Evolutionary conservation across 1,139 yeast species (phyloP), one percentile per base, ranked within the genome.

Genomic region (Eremothecium gossypii): DNA sequence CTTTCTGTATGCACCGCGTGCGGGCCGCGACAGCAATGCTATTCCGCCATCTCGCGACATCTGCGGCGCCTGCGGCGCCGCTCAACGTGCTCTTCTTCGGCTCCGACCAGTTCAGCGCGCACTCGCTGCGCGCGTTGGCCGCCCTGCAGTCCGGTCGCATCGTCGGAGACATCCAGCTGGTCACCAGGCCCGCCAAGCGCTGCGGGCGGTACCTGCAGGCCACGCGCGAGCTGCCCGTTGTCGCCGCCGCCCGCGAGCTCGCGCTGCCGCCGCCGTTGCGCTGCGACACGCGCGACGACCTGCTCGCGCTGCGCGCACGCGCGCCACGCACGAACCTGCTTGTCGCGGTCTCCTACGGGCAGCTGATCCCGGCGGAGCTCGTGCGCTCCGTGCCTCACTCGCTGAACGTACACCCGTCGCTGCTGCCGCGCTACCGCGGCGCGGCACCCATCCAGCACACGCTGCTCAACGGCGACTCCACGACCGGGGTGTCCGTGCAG

Each of bases 371-470:
- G 0, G 64, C 64, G 0, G 46, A 61, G 2, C 77, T 86, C 48
- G 61, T 91, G 2, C 41, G 56, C 0, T 36, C 57, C 0, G 64
- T 81, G 33, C 60, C 63, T 8, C 76, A 63, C 55, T 94, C 96
- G 0, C 57, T 91, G 20, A 91, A 91, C 57, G 89, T 91, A 0
- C 99, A 91, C 58, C 99, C 99, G 0, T 86, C 96, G 0, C 61
- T 89, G 12, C 69, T 91, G 9, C 98, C 98, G 0, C 67, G 65
- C 40, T 79, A 84, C 55, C 74, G 89, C 1, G 99, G 99, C 0
- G 79, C 97, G 0, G 82, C 96, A 2, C 99, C 99, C 0, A 65
- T 93, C 6, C 97, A 91, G 50, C 73, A 77, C 48, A 80, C 96
- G 0, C 61, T 93, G 20, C 62, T 87, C 54, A 76, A 83, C 49